Conservation (phyloP, 2,329 filamentous ascomycete species). For the Fonsecaea pugnacius region DNA sequence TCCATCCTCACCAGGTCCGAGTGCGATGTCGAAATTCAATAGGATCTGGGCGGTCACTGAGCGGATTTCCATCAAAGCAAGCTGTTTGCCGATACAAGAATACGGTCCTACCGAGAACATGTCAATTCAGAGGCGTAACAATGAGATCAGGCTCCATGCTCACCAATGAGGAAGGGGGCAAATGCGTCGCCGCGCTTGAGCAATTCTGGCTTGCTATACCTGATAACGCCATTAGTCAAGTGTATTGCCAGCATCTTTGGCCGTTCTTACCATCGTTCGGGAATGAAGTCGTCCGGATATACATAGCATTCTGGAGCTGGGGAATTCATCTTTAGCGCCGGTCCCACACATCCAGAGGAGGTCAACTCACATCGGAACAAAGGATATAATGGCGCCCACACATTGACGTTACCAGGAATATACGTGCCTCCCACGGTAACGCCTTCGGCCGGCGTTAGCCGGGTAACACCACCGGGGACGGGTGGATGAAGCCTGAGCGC, state of each 20-base stretch:
- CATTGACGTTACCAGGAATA: constrained; percentile 40
- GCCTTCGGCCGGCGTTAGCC: constrained; percentile 46
- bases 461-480: constrained; percentile 43
- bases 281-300: constrained; percentile 42
- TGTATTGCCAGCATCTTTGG: background rate
- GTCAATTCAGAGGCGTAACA: background rate
- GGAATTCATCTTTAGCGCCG: background rate
- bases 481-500: constrained; percentile 47
- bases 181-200: constrained; percentile 40
- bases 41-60: constrained; percentile 23
- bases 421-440: constrained; percentile 42
- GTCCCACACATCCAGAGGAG: background rate
- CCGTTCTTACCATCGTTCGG: constrained; percentile 45
- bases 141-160: constrained; percentile 22
- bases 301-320: constrained; percentile 42
- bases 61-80: constrained; percentile 40
- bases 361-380: constrained; percentile 35
- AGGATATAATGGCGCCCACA: constrained; percentile 34
- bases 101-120: constrained; percentile 34
- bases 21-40: constrained; percentile 17
- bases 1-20: constrained; percentile 26
- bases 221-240: background rate
- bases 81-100: constrained; percentile 39
- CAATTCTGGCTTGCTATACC: constrained; percentile 38
- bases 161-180: constrained; percentile 48